Base-by-base conservation (phyloP, 75 land plant genomes). In the Selaginella tamariscina region DNA sequence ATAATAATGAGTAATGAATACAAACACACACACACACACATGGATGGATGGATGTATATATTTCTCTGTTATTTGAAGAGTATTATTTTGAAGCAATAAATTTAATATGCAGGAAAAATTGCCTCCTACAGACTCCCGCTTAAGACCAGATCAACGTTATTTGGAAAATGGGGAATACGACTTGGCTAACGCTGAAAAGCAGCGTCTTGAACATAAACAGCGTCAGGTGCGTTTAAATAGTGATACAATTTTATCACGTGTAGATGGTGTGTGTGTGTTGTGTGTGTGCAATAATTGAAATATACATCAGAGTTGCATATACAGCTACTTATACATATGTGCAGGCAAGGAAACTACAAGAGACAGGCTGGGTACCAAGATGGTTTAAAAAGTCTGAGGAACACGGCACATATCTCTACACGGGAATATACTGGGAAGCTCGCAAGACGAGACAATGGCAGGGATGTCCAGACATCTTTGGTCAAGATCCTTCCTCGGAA, bases 141-240 rank as follows among this genome's bases (percentile, higher is more conserved):
- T 59, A n/a, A 21, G 62, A 59, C 62, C 62, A 5, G 62, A 59
- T n/a, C 62, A 59, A 27, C 5, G 62, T 2, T 26, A 59, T 21
- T 59, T 59, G 26, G 62, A 59, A n/a, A 59, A 59, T n/a, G 62
- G 62, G 26, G 62, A 59, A 59, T 59, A 59, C 26, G 62, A 59
- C 62, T 21, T 23, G 62, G 62, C 62, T 8, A 59, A 59, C 26
- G 62, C 26, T 2, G 62, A 59, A n/a, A 59, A 59, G 62, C 62
- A 59, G 62, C 62, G 62, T 8, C 26, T 59, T 2, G 62, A 59
- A 59, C 62, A 59, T 5, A 59, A 59, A 59, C 62, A 59, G 23
- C 62, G 62, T 9, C 62, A 59, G 62, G 62, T 59, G n/a, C n/a
- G n/a, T n/a, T n/a, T n/a, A n/a, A n/a, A n/a, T n/a, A n/a, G n/a